Percentiles rank a stretch among this genome's conserved stretches.
These are phyloP conservation scores for Mimosa bimucronata DNA, from an alignment of 306 rosid species.

Conservation along the genomic window DNA sequence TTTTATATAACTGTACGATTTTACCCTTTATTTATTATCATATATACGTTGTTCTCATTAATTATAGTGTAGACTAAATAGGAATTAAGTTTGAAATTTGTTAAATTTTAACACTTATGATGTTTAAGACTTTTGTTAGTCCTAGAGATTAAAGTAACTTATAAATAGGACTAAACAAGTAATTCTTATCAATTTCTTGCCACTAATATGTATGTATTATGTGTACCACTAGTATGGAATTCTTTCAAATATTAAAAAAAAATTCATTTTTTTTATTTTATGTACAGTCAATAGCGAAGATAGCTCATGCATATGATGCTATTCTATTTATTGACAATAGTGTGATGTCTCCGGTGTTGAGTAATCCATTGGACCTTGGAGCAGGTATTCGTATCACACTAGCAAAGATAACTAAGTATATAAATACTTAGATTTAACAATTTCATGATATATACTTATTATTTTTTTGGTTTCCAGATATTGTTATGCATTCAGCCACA, in stretches of 20 bases:
- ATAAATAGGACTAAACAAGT: too few species aligned
- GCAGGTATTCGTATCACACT: background rate
- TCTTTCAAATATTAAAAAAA: background rate
- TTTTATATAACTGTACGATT: too few species aligned
- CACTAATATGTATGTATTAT: background rate
- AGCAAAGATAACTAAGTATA: background rate
- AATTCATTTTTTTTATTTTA: background rate
- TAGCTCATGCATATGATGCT: slow-evolving; percentile 81
- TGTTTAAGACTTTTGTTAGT: too few species aligned
- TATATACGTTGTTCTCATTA: too few species aligned
- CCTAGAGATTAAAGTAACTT: too few species aligned
- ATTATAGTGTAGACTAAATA: too few species aligned
- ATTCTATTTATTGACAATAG: slow-evolving; percentile 85
- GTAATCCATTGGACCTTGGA: slow-evolving; percentile 48
- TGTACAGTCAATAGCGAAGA: slow-evolving; percentile 70
- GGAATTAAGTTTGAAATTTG: too few species aligned
- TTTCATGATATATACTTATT: too few species aligned
- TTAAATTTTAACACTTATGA: too few species aligned
- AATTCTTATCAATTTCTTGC: background rate
- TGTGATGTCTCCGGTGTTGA: slow-evolving; percentile 91
- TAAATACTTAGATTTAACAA: too few species aligned
- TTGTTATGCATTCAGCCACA: background rate
- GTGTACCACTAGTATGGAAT: background rate
- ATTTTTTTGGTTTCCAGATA: slow-evolving; percentile 4
- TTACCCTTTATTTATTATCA: too few species aligned